These are phyloP conservation scores for Fusarium sp. DNA, from an alignment of 2,329 filamentous ascomycete genomes.

Conservation along the genomic window DNA sequence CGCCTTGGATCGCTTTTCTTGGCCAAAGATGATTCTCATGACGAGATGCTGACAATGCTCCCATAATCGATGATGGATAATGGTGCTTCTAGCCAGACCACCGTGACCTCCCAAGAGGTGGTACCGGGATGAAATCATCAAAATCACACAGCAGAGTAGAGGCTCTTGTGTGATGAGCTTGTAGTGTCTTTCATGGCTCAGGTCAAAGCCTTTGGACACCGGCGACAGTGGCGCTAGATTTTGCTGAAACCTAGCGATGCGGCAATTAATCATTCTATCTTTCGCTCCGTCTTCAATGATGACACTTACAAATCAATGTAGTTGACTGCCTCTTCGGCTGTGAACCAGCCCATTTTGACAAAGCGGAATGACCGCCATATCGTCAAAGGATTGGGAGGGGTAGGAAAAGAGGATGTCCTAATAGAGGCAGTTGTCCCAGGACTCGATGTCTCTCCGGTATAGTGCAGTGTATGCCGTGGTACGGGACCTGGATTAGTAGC, in stretches of 20 bases:
- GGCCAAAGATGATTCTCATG: constrained; percentile 64
- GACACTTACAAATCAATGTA: constrained; percentile 60
- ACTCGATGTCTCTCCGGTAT: not conserved
- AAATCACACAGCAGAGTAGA: constrained; percentile 63
- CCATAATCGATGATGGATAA: constrained; percentile 66
- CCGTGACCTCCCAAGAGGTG: constrained; percentile 56
- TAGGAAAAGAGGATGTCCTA: not conserved
- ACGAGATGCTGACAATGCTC: constrained; percentile 65
- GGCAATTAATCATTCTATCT: not conserved
- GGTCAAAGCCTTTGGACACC: constrained; percentile 62
- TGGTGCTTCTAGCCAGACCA: constrained; percentile 61
- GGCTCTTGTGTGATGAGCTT: constrained; percentile 63
- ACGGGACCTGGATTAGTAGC: not conserved
- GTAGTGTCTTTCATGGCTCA: constrained; percentile 60
- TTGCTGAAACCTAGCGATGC: constrained; percentile 11
- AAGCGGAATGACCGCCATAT: constrained; percentile 53
- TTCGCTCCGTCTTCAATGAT: not conserved
- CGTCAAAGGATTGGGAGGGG: not conserved
- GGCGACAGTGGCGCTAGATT: constrained; percentile 56
- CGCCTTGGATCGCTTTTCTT: constrained; percentile 63
- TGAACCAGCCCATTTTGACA: constrained; percentile 67
- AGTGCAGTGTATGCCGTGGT: not conserved
- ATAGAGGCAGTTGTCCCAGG: not conserved
- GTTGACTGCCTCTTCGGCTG: constrained; percentile 63
- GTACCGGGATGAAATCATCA: constrained; percentile 67